Evolutionary conservation across 164 flowering plant species (phyloP).

Genomic region (Protea cynaroides): DNA sequence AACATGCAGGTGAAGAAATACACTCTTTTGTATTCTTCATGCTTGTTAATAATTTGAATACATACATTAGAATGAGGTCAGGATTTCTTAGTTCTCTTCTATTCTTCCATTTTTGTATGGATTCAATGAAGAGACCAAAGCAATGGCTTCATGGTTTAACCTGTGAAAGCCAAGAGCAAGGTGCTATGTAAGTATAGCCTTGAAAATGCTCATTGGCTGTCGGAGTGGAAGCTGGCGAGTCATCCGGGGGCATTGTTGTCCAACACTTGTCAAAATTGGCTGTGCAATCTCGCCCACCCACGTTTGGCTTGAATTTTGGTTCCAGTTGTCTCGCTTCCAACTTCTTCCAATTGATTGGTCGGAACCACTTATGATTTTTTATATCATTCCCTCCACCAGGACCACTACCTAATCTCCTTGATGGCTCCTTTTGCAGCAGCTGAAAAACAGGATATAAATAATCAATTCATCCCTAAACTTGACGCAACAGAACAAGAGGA

Average conservation of each 20-base stretch:
- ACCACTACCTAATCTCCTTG: constrained; percentile 69
- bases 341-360: constrained; percentile 67
- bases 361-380: constrained; percentile 73
- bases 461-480: neutral
- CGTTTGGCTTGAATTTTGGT: constrained; percentile 79
- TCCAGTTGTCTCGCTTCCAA: constrained; percentile 55
- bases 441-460: constrained; percentile 13
- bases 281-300: constrained; percentile 67
- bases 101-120: neutral
- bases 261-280: constrained; percentile 80
- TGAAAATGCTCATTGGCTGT: constrained; percentile 65
- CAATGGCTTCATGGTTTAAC: constrained; percentile 13
- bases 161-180: constrained; percentile 70
- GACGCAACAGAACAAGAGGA: neutral
- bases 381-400: constrained; percentile 61
- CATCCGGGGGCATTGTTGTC: constrained; percentile 73
- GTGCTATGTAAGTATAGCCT: constrained; percentile 71
- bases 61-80: too few relatives aligned
- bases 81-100: neutral
- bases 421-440: constrained; percentile 77
- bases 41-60: too few relatives aligned
- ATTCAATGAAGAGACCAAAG: neutral
- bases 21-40: too few relatives aligned
- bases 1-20: too few relatives aligned
- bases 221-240: constrained; percentile 84